Percentiles rank a stretch among this genome's conserved stretches.
These are phyloP conservation scores for Perkinsus olseni DNA, from an alignment of 169 alveolate genomes.

Conservation along the genomic window DNA sequence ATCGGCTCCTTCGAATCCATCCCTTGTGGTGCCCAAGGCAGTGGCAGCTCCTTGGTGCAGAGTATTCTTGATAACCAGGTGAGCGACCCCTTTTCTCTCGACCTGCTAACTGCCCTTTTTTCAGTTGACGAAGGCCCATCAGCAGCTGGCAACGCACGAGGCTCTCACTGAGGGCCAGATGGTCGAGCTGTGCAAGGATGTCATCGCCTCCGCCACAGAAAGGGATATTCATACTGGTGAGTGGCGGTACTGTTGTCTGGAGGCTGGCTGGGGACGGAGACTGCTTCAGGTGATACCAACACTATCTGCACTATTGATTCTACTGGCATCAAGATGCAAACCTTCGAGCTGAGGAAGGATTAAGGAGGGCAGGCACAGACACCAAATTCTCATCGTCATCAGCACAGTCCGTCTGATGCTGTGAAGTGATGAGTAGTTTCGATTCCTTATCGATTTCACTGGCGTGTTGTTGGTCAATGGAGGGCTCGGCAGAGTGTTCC, in stretches of 20 bases:
- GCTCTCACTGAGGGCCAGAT: slow-evolving; percentile 15
- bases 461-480: too few relatives aligned
- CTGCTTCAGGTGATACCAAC: neutral
- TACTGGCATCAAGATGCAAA: neutral
- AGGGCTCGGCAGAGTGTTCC: too few relatives aligned
- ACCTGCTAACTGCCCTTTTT: neutral
- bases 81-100: neutral
- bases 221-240: slow-evolving; percentile 40
- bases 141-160: slow-evolving; percentile 4
- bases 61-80: slow-evolving; percentile 33
- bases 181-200: slow-evolving; percentile 20
- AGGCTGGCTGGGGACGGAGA: neutral
- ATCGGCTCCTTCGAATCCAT: slow-evolving; percentile 43
- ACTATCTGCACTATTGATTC: neutral
- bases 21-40: slow-evolving; percentile 28
- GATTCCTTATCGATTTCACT: too few relatives aligned
- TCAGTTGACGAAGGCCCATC: neutral
- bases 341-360: neutral
- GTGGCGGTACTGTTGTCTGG: neutral
- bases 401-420: too few relatives aligned
- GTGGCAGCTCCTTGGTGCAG: slow-evolving; percentile 21
- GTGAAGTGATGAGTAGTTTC: neutral
- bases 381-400: neutral
- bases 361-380: too few relatives aligned
- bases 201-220: slow-evolving; percentile 38